Evolutionary conservation across 306 rosid genomes (phyloP), one percentile per base, ranked within the genome.

Genomic region (Herpetospermum pedunculosum): DNA sequence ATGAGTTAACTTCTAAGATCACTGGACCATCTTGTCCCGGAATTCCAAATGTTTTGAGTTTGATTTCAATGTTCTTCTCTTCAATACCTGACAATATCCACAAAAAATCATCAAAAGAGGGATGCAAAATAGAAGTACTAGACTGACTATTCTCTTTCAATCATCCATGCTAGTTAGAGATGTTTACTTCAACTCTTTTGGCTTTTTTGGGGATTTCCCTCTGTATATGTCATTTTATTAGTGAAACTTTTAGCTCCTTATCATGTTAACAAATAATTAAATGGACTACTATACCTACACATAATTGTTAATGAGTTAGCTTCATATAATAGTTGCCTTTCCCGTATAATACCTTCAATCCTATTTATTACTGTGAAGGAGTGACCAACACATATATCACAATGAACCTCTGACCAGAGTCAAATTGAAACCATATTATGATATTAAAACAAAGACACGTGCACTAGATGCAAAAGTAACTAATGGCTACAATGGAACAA

Each of bases 1-100:
- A 83, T 16, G 84, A 74, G 74, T 80, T 80, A 49, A 78, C 84
- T 26, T 80, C 82, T 79, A 83, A 78, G 72, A 58, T 65, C 41
- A 81, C 81, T 40, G 81, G 76, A 70, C 78, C 77, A 10, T 52
- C 46, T 32, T 49, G 76, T 72, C 67, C 82, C 19, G 52, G 70
- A 72, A 28, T 55, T 26, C 82, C 87, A 50, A 30, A 80, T 48
- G 74, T 80, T 75, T 78, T 83, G 54, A 83, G 72, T 78, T 80
- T 80, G 70, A 83, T 47, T 83, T 80, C 87, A 8, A 83, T 38
- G 48, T 78, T 83, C 78, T 71, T 37, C 74, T 72, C 79, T 74
- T 83, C 84, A 32, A 48, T 50, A 15, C 87, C 82, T 80, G 84
- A 59, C 65, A 77, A 69, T 7, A 46, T 47, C 28, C 53, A 14